Percentiles rank a stretch among this genome's conserved stretches.
Conservation (phyloP, 1,284 basidiomycete genomes). For the Wolfiporia cocos region DNA sequence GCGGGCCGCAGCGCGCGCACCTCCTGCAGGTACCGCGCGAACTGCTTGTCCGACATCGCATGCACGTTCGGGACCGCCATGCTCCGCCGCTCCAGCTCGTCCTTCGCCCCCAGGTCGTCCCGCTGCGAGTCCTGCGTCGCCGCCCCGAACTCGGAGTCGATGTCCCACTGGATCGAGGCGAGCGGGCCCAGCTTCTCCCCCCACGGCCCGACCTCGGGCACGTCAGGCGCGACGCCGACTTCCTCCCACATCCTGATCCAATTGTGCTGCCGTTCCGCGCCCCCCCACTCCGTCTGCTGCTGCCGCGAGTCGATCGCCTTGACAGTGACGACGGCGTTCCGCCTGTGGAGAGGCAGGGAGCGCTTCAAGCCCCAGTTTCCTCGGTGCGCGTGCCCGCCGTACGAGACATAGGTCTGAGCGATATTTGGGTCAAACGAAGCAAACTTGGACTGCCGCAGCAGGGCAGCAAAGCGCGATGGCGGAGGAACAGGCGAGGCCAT, state of each 20-base stretch:
- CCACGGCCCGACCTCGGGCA: slow-evolving; percentile 28
- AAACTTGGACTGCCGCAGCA: slow-evolving; percentile 73
- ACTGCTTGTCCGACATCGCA: slow-evolving; percentile 38
- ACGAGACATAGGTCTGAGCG: slow-evolving; percentile 64
- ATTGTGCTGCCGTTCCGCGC: slow-evolving; percentile 53
- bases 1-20: slow-evolving; percentile 48
- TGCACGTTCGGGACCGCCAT: slow-evolving; percentile 23
- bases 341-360: slow-evolving; percentile 53
- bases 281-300: slow-evolving; percentile 71
- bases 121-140: slow-evolving; percentile 10
- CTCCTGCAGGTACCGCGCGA: slow-evolving; percentile 50
- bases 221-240: slow-evolving; percentile 40
- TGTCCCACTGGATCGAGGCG: slow-evolving; percentile 27
- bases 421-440: slow-evolving; percentile 70
- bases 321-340: slow-evolving; percentile 55
- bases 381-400: slow-evolving; percentile 59
- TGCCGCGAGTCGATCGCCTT: slow-evolving; percentile 59
- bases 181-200: slow-evolving; percentile 26
- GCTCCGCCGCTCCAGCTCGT: slow-evolving; percentile 30
- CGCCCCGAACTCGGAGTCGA: slow-evolving; percentile 45
- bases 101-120: slow-evolving; percentile 15
- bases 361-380: slow-evolving; percentile 80
- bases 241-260: slow-evolving; percentile 65
- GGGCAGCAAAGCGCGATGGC: slow-evolving; percentile 61
- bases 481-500: slow-evolving; percentile 29